These are phyloP conservation scores for Friedmanniomyces simplex DNA, from an alignment of 495 filamentous ascomycete genomes.

Conservation along the genomic window DNA sequence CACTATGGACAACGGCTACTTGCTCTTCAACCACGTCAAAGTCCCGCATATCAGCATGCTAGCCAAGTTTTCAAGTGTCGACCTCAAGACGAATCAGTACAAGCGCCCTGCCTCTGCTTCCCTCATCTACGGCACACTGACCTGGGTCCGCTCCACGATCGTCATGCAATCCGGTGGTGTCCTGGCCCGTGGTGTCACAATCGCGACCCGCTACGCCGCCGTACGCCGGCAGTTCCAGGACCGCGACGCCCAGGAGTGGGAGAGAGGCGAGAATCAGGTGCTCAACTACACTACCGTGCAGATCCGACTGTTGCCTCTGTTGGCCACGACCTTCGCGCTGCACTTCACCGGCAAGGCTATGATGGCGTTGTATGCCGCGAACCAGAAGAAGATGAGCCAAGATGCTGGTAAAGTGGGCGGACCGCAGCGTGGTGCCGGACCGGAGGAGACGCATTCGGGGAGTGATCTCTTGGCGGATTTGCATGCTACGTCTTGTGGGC, in stretches of 20 bases:
- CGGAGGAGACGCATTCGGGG: constrained; percentile 52
- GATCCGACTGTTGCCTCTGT: constrained; percentile 53
- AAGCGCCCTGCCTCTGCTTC: constrained; percentile 51
- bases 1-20: constrained; percentile 68
- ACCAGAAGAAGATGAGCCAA: constrained; percentile 51
- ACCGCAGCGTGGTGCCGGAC: constrained; percentile 47
- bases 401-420: constrained; percentile 31
- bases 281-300: constrained; percentile 73
- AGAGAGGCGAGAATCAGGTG: constrained; percentile 55
- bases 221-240: constrained; percentile 64
- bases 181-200: constrained; percentile 64
- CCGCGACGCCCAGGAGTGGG: constrained; percentile 43
- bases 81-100: constrained; percentile 52
- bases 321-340: constrained; percentile 63
- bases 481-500: constrained; percentile 61
- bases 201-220: constrained; percentile 59
- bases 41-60: constrained; percentile 62
- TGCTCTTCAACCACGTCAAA: constrained; percentile 60
- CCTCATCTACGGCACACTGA: constrained; percentile 61
- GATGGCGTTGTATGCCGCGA: constrained; percentile 55
- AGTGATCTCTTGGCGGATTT: constrained; percentile 60
- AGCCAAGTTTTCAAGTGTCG: constrained; percentile 51
- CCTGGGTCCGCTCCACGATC: constrained; percentile 61
- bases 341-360: constrained; percentile 64
- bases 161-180: constrained; percentile 55